Base-by-base conservation (phyloP, 2,329 filamentous ascomycete species). In the Calonectria multiphialidica region DNA sequence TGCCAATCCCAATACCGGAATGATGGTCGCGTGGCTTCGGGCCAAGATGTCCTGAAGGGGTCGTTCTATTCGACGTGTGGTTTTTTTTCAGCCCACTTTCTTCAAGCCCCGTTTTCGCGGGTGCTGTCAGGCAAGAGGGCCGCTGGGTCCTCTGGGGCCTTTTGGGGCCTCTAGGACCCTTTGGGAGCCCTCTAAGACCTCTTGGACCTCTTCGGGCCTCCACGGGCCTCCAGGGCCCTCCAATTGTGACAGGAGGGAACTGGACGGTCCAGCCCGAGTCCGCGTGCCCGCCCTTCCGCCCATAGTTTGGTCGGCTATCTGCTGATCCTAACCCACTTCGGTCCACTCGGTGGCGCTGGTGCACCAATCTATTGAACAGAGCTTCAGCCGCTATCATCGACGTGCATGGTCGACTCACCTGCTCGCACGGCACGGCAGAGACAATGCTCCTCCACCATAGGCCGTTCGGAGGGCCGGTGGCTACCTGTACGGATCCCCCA, bases 241-340 rank as follows among this genome's bases (percentile, higher is more conserved):
- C 16, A 21, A 59, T 23, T 23, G 53, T 59, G 44, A 28, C 65
- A 35, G 40, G n/a, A 45, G 10, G 10, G 25, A 25, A 25, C 10
- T 59, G 47, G 53, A 44, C 68, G 61, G 61, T 64, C 25, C 40
- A 59, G 42, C 50, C 68, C 68, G 68, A 45, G 21, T 59, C 44
- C 68, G 35, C 63, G 63, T 47, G 35, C 63, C 68, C 61, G 68
- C 37, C 44, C 45, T 44, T 21, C 68, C 37, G 64, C 42, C 63
- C 37, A 66, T 62, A 44, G 62, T 37, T n/a, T 47, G n/a, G 50
- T 9, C 50, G 44, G 50, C 53, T 42, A 35, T 59, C 42, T 16
- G 49, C 35, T 63, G 62, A 40, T 66, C 47, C 40, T 50, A 59
- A 28, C 30, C 63, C 45, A 57, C 53, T 21, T 25, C 28, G 47